Conservation (phyloP, 305 asterid species). For the Fraxinus sp. region DNA sequence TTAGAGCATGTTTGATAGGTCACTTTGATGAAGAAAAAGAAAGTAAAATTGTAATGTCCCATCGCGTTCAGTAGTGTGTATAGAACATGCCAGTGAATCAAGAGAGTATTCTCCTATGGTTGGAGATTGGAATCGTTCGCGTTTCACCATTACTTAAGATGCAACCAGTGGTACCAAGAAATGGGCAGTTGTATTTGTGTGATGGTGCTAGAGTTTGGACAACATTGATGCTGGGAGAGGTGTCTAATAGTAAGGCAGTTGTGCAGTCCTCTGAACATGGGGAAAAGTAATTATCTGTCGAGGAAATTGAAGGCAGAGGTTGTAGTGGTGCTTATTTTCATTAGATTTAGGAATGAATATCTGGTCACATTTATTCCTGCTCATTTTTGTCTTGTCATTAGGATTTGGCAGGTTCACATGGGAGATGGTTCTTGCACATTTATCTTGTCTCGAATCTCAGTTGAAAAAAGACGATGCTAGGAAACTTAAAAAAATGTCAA, state of each 20-base stretch:
- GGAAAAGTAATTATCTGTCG: not conserved
- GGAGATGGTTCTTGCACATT: constrained; percentile 24
- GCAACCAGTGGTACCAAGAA: not conserved
- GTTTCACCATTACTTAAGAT: not conserved
- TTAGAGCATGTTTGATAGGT: constrained; percentile 7
- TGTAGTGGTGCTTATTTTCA: constrained; percentile 6
- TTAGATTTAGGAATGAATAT: not conserved
- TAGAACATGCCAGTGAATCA: not conserved
- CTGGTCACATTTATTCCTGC: constrained; percentile 13
- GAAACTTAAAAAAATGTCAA: not conserved
- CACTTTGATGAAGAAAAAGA: not conserved
- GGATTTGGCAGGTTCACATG: constrained; percentile 29
- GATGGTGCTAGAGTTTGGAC: constrained; percentile 1
- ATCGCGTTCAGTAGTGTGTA: not conserved
- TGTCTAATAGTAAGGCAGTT: not conserved
- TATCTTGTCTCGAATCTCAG: not conserved
- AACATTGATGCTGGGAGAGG: not conserved
- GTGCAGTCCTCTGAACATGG: constrained; percentile 25
- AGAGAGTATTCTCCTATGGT: not conserved
- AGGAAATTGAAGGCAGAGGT: not conserved
- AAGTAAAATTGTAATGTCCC: not conserved
- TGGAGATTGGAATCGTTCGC: not conserved
- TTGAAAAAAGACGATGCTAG: not conserved
- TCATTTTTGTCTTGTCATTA: constrained; percentile 1
- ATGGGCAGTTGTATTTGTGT: not conserved